Evolutionary conservation across 2,329 filamentous ascomycete species (phyloP).

Genomic region (Arthrobotrys sinensis): DNA sequence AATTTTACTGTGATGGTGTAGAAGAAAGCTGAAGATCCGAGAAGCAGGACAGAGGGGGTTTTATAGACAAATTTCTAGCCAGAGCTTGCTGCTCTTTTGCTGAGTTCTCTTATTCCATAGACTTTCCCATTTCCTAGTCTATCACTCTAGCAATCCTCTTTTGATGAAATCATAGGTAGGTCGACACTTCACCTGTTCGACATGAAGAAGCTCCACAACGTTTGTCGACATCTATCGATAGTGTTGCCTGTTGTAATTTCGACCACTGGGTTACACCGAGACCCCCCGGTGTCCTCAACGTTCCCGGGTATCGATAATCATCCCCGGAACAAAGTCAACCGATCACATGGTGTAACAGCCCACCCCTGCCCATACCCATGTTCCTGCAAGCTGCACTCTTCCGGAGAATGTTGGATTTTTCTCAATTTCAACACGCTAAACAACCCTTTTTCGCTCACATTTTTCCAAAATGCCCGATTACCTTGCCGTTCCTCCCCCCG

Average conservation of each 20-base stretch:
- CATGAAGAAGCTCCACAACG: background rate
- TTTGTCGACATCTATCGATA: background rate
- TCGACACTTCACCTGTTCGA: background rate
- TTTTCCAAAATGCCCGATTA: slow-evolving; percentile 19
- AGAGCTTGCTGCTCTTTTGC: background rate
- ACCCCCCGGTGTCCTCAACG: background rate
- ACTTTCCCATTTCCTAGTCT: background rate
- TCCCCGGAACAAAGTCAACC: slow-evolving; percentile 17
- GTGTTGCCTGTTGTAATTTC: slow-evolving; percentile 49
- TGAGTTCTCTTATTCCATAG: background rate
- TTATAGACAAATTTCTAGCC: slow-evolving; percentile 28
- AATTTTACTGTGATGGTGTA: background rate
- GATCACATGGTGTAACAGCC: slow-evolving; percentile 32
- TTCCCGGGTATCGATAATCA: background rate
- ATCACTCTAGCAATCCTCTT: background rate
- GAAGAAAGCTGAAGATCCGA: slow-evolving; percentile 14
- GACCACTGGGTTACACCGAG: background rate
- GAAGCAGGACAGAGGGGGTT: slow-evolving; percentile 24
- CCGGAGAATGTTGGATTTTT: slow-evolving; percentile 55
- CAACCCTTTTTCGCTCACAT: slow-evolving; percentile 1
- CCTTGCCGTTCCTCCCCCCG: background rate
- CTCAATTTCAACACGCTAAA: slow-evolving; percentile 43
- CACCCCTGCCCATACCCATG: slow-evolving; percentile 21
- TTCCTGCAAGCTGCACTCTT: slow-evolving; percentile 26
- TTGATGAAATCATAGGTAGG: slow-evolving; percentile 9